These are phyloP conservation scores for Boletus huronensis DNA, from an alignment of 768 basidiomycete species.

Conservation along the genomic window DNA sequence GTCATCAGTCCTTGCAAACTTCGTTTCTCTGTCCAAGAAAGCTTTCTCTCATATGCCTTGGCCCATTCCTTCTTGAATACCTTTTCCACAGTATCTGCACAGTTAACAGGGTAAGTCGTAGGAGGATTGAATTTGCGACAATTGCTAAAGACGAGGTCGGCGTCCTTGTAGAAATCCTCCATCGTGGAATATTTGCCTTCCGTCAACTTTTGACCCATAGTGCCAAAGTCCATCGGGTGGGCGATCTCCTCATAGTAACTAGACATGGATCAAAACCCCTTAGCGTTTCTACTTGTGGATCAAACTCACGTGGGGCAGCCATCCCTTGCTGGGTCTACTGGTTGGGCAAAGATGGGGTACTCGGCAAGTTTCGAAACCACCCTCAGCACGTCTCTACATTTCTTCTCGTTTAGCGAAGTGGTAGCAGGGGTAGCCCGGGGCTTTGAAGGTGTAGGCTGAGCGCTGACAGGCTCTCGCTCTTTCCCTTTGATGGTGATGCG, in stretches of 20 bases:
- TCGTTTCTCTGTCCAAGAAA: conserved; percentile 78
- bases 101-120: conserved; percentile 66
- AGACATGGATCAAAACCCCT: conserved; percentile 3
- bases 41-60: conserved; percentile 66
- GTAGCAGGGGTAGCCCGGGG: conserved; percentile 36
- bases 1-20: conserved; percentile 68
- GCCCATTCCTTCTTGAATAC: conserved; percentile 85
- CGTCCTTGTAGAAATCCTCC: conserved; percentile 77
- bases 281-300: background rate
- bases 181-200: conserved; percentile 69
- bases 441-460: conserved; percentile 37
- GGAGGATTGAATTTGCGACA: conserved; percentile 92
- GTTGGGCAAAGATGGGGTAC: conserved; percentile 67
- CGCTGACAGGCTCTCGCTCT: conserved; percentile 52
- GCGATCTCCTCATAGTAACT: conserved; percentile 92
- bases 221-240: conserved; percentile 91
- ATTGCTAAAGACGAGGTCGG: conserved; percentile 82
- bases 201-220: conserved; percentile 67
- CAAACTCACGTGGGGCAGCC: conserved; percentile 85
- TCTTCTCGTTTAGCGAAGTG: conserved; percentile 74
- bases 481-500: conserved; percentile 66
- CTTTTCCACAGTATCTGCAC: conserved; percentile 71
- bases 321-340: conserved; percentile 80
- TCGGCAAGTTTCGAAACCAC: conserved; percentile 59
- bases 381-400: conserved; percentile 71